Percentiles rank a stretch among this genome's conserved stretches.
Evolutionary conservation across 2,329 filamentous ascomycete genomes (phyloP).

Genomic region (Aspergillus uvarum): DNA sequence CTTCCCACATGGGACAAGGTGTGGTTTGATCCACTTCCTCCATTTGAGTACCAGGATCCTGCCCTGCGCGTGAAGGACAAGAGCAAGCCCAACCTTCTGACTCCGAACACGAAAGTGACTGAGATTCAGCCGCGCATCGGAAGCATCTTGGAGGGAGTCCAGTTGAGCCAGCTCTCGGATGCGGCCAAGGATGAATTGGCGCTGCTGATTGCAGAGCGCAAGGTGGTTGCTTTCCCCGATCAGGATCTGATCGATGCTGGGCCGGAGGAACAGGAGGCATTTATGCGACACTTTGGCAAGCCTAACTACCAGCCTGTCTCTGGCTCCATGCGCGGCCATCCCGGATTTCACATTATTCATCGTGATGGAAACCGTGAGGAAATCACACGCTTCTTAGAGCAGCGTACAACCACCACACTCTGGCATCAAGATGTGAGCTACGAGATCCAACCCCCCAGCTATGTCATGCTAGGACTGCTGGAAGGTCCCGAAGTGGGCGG

Average conservation of each 20-base stretch:
- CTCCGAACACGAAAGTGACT: constrained; percentile 30
- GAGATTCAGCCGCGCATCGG: constrained; percentile 47
- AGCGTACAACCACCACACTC: constrained; percentile 48
- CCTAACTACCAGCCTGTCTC: constrained; percentile 48
- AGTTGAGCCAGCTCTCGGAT: constrained; percentile 49
- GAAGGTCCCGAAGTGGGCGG: constrained; percentile 53
- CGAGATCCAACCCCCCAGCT: constrained; percentile 49
- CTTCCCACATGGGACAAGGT: constrained; percentile 49
- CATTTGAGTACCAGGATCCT: constrained; percentile 49
- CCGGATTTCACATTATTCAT: constrained; percentile 50
- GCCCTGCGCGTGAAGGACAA: constrained; percentile 46
- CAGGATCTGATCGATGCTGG: constrained; percentile 51
- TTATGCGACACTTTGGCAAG: constrained; percentile 49
- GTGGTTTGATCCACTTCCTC: constrained; percentile 48
- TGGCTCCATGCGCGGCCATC: constrained; percentile 42
- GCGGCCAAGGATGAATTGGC: constrained; percentile 53
- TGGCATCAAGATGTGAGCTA: constrained; percentile 54
- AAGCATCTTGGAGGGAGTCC: constrained; percentile 45
- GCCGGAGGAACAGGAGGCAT: constrained; percentile 44
- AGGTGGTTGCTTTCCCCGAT: constrained; percentile 53
- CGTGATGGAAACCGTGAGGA: constrained; percentile 47
- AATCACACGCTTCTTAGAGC: constrained; percentile 44
- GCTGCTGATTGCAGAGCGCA: constrained; percentile 69
- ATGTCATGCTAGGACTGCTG: constrained; percentile 50
- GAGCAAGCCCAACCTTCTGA: constrained; percentile 40